Conservation (phyloP, 148 eudicot species). For the Chenopodium formosanum region DNA sequence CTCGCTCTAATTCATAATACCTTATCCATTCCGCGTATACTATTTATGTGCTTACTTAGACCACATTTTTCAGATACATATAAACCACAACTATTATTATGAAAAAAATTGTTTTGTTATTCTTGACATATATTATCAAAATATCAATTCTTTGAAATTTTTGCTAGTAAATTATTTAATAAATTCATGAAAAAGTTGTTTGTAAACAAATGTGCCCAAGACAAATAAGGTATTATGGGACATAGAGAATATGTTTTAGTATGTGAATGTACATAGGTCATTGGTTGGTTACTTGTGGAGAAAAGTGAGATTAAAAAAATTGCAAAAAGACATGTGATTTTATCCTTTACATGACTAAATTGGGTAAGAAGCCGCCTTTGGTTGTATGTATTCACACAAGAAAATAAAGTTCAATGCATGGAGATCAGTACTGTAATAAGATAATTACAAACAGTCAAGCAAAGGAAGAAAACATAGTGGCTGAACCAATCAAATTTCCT, state of each 20-base stretch:
- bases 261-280: not conserved
- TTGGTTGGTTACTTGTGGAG: not conserved
- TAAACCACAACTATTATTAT: too few species aligned
- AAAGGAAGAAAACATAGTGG: not conserved
- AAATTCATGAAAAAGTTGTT: too few species aligned
- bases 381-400: conserved; percentile 8
- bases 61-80: too few species aligned
- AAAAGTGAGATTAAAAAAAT: not conserved
- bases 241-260: not conserved
- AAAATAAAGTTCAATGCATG: conserved; percentile 13
- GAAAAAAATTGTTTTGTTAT: too few species aligned
- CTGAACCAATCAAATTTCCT: not conserved
- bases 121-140: too few species aligned
- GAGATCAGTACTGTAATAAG: not conserved
- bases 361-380: conserved; percentile 11
- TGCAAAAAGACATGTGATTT: not conserved
- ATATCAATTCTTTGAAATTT: too few species aligned
- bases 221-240: too few species aligned
- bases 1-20: too few species aligned
- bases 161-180: too few species aligned
- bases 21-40: too few species aligned
- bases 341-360: not conserved
- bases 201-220: too few species aligned
- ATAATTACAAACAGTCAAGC: not conserved
- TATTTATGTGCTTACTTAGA: too few species aligned